phyloP scores from a whole-genome alignment of 441 rosid genomes.

The Croton laevigatus region DNA sequence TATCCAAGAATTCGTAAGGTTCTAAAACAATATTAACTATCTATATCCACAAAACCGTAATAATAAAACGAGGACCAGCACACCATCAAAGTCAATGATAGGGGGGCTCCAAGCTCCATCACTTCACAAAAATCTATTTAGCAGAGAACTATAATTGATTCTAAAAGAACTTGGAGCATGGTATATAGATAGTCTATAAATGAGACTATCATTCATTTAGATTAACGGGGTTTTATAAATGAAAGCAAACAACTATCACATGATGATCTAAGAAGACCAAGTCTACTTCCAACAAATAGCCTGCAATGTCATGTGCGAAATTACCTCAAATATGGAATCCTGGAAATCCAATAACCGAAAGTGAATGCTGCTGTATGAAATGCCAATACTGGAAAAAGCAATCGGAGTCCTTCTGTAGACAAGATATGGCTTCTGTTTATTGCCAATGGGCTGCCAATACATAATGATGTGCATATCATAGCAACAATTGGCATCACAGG shows the following conservation, averaged over 20 bases:
- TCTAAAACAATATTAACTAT: background rate
- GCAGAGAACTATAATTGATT: background rate
- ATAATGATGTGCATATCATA: conserved; percentile 81
- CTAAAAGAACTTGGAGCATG: background rate
- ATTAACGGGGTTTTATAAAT: background rate
- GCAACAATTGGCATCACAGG: conserved; percentile 94
- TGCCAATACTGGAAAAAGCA: conserved; percentile 73
- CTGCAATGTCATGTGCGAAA: background rate
- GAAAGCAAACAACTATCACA: background rate
- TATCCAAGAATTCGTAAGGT: background rate
- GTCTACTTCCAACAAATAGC: conserved; percentile 2
- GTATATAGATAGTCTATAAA: background rate
- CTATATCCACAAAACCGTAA: background rate
- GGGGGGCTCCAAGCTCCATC: background rate
- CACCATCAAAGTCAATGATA: background rate
- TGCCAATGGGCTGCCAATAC: conserved; percentile 93
- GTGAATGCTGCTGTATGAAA: conserved; percentile 76
- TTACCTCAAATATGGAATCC: conserved; percentile 73
- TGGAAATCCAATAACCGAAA: conserved; percentile 80
- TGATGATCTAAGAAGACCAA: conserved; percentile 10
- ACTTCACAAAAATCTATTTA: background rate
- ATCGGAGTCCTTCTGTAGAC: conserved; percentile 59
- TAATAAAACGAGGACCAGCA: background rate
- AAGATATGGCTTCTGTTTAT: conserved; percentile 71
- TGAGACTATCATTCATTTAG: background rate